Evolutionary conservation across 2,329 filamentous ascomycete species (phyloP), one percentile per base, ranked within the genome.

Genomic region (Gliomastix tumulicola): DNA sequence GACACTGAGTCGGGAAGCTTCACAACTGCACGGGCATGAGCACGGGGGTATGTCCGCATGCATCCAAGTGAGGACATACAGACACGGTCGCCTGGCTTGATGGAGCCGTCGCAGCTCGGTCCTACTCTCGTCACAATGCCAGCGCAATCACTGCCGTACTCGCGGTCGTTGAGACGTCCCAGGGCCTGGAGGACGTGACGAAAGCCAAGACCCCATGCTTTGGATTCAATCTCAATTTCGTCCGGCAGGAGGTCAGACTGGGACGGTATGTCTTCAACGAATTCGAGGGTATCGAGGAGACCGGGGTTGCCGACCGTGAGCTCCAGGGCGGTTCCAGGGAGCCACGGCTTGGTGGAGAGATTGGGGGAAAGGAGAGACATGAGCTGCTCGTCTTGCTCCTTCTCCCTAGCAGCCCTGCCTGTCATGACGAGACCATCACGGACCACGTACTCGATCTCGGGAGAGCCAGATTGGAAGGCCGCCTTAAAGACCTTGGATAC

Each of bases 171-270:
- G 21, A 43, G 38, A n/a, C n/a, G n/a, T 2, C 47, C 46, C 15
- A 48, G 41, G 2, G 42, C 25, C 17, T 13, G 17, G 25, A n/a
- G 13, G 15, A 48, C 41, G 13, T 51, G 43, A 19, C 37, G 38
- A 21, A 42, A 47, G 20, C 46, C 41, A n/a, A 51, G 32, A 5
- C 44, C 38, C 7, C 43, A 41, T 12, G 47, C 53, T 12, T 41
- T 33, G 33, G 46, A 38, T 23, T 49, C 37, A 36, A 55, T 45
- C 41, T 63, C 58, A 8, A 63, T 40, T 34, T 60, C 44, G 15
- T 55, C 49, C 49, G 11, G 51, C 49, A 11, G 60, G 46, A 13
- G 62, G 44, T 41, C 66, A 63, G 8, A 44, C 40, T 41, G 36
- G n/a, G 25, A 13, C 9, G 10, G 10, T 9, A n/a, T 16, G 4